These are phyloP conservation scores for Oidiodendron maius DNA, from an alignment of 495 filamentous ascomycete species.

Conservation along the genomic window DNA sequence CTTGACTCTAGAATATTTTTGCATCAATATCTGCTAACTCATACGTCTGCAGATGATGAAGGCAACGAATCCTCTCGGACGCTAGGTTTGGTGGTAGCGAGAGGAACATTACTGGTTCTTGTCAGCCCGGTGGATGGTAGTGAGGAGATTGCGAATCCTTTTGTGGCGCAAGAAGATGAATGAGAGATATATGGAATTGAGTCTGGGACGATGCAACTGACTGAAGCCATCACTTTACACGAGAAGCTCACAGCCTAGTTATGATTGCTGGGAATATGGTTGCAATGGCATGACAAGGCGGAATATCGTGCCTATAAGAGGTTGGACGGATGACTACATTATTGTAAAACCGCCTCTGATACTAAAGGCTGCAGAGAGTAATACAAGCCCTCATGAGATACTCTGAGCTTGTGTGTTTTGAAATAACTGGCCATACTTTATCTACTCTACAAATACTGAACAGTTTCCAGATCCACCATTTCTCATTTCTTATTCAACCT, in stretches of 20 bases:
- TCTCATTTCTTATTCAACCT: neutral
- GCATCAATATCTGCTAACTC: neutral
- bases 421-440: too few species aligned
- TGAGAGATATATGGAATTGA: neutral
- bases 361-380: neutral
- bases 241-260: too few species aligned
- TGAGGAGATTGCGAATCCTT: constrained; percentile 93
- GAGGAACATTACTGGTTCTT: constrained; percentile 85
- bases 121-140: constrained; percentile 92
- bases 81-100: constrained; percentile 84
- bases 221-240: too few species aligned
- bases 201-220: too few species aligned
- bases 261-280: too few species aligned
- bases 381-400: neutral
- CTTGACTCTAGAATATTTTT: neutral
- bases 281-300: too few species aligned
- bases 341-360: too few species aligned
- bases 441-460: neutral
- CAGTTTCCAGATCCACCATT: neutral
- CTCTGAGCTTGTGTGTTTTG: too few species aligned
- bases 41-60: constrained; percentile 64
- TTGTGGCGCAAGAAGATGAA: constrained; percentile 62
- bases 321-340: too few species aligned
- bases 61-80: constrained; percentile 79
- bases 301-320: too few species aligned